Conservation (phyloP, 768 basidiomycete genomes). For the Chiua virens region DNA sequence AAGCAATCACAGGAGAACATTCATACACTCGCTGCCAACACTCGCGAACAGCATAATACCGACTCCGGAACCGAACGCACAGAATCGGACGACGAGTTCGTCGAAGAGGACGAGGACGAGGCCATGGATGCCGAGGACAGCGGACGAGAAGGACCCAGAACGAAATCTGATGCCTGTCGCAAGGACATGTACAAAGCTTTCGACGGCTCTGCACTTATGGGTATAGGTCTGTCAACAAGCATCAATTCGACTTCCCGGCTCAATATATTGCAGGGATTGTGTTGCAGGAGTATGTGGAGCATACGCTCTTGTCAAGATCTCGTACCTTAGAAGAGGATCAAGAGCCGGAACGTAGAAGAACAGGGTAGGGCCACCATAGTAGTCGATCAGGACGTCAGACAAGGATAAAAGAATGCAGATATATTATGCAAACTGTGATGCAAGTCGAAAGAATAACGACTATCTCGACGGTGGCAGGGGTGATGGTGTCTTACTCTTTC, state of each 20-base stretch:
- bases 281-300: conserved; percentile 62
- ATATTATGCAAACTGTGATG: neutral
- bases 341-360: conserved; percentile 11
- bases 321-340: neutral
- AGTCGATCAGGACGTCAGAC: neutral
- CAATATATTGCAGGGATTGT: conserved; percentile 52
- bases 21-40: conserved; percentile 20
- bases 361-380: neutral
- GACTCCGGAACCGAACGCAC: conserved; percentile 12
- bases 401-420: conserved; percentile 3
- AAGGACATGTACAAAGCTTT: conserved; percentile 75
- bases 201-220: conserved; percentile 73
- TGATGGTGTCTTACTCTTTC: conserved; percentile 16
- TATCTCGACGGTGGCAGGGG: conserved; percentile 13
- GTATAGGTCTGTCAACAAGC: conserved; percentile 50
- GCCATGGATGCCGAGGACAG: conserved; percentile 6
- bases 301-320: conserved; percentile 15
- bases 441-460: neutral
- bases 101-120: conserved; percentile 16
- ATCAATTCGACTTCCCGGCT: neutral
- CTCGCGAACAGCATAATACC: neutral
- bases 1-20: conserved; percentile 15
- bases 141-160: conserved; percentile 1
- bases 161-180: conserved; percentile 5
- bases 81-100: conserved; percentile 14